phyloP scores from a whole-genome alignment of 495 filamentous ascomycete species.

The Neurospora tetrasperma region DNA sequence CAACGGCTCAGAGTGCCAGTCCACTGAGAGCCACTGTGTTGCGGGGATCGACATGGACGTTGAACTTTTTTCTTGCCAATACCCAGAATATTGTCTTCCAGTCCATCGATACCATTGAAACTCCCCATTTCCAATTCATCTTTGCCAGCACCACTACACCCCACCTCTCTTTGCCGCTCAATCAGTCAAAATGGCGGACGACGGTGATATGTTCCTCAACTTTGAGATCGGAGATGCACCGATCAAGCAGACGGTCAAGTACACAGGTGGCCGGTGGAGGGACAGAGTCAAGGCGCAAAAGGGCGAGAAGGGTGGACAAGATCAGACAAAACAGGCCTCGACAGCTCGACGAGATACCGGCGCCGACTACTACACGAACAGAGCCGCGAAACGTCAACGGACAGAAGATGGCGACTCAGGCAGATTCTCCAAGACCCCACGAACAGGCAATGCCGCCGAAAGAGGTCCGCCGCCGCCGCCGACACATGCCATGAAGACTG shows the following conservation, averaged over 20 bases:
- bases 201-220: constrained; percentile 81
- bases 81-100: not conserved
- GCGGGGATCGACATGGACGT: constrained; percentile 2
- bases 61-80: constrained; percentile 21
- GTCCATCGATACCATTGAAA: not conserved
- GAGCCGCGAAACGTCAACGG: constrained; percentile 33
- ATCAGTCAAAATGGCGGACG: constrained; percentile 65
- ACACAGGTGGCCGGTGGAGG: constrained; percentile 86
- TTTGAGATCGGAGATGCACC: constrained; percentile 62
- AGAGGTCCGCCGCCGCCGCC: constrained; percentile 9
- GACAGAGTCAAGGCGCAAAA: constrained; percentile 77
- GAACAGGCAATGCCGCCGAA: constrained; percentile 12
- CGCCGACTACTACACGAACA: constrained; percentile 16
- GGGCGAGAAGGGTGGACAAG: constrained; percentile 35
- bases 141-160: not conserved
- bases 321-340: constrained; percentile 1
- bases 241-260: constrained; percentile 50
- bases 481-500: constrained; percentile 25
- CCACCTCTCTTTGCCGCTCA: not conserved
- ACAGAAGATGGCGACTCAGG: constrained; percentile 18
- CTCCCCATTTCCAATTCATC: not conserved
- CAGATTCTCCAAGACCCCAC: constrained; percentile 11
- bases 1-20: not conserved
- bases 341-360: constrained; percentile 8
- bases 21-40: not conserved